phyloP scores from a whole-genome alignment of 345 rosid species.

The Rhodamnia argentea region DNA sequence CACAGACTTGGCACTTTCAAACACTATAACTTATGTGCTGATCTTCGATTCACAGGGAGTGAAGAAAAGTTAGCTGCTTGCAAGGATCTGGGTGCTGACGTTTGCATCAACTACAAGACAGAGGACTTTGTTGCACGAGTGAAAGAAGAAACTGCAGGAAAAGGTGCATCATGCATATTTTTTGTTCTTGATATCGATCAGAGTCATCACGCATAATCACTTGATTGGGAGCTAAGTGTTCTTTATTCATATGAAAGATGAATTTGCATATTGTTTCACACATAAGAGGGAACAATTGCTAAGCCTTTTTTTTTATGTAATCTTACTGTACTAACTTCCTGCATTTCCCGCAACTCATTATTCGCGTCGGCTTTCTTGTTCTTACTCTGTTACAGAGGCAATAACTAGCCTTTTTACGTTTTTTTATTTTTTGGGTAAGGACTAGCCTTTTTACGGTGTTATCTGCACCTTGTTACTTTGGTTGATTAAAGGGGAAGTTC shows the following conservation, averaged over 20 bases:
- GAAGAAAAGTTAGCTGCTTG: constrained; percentile 74
- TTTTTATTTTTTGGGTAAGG: too few relatives aligned
- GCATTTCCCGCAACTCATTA: neutral
- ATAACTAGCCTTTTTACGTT: neutral
- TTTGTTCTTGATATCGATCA: neutral
- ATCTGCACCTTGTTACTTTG: neutral
- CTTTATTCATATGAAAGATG: neutral
- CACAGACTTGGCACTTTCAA: neutral
- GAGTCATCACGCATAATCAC: neutral
- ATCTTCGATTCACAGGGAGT: constrained; percentile 32
- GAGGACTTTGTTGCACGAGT: constrained; percentile 79
- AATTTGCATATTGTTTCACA: neutral
- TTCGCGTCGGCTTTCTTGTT: neutral
- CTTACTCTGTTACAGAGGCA: neutral
- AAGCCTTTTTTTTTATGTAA: too few relatives aligned
- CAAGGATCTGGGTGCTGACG: constrained; percentile 86
- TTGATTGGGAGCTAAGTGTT: neutral
- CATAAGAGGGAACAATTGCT: neutral
- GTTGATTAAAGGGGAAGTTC: neutral
- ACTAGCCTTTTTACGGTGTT: neutral
- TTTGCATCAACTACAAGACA: constrained; percentile 81
- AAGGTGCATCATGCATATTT: constrained; percentile 28
- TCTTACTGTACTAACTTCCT: neutral
- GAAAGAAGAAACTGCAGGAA: constrained; percentile 78
- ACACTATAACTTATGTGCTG: neutral